Evolutionary conservation across 495 filamentous ascomycete species (phyloP), one percentile per base, ranked within the genome.

Genomic region (Immersiella caudata): DNA sequence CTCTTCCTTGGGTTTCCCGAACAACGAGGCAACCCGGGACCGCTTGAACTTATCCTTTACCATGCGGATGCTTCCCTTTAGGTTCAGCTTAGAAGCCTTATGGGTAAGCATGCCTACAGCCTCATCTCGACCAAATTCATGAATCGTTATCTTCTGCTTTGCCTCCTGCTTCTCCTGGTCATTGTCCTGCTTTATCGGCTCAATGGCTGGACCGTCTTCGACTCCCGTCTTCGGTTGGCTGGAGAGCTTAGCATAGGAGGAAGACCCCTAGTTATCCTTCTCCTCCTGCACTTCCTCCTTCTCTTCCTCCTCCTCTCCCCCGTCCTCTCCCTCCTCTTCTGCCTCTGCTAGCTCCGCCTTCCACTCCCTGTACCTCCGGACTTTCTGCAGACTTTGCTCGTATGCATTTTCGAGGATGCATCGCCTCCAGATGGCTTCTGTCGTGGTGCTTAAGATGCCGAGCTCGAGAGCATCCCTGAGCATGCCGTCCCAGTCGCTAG

Each of bases 341-440:
- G 16, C 50, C 16, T 55, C 51, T 55, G 51, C n/a, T 33, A 27
- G 9, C 56, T 59, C 56, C 22, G 22, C 56, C 24, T 59, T 14
- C 7, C 7, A 29, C 56, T 29, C 9, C 61, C 49, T 64, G 24
- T 64, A 64, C 61, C 24, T 64, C 61, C 40, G 16, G 25, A 64
- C 33, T 36, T 12, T 36, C 33, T 36, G 33, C 33, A 36, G 36
- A 54, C 18, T 1, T 29, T 64, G 16, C 49, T 52, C 24, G 49
- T 52, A 64, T 29, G 61, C 22, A n/a, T 46, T 3, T 26, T 64
- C 61, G 16, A 58, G 35, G 35, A 46, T 61, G 35, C 59, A 61
- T 46, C 59, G 16, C 24, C 59, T 61, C 59, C 59, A 61, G 59
- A 61, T 61, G 6, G 26, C 29, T 61, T 61, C 59, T 61, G 59